phyloP scores from a whole-genome alignment of 192 early-diverging fungal genomes.

The Backusella tuberculispora region DNA sequence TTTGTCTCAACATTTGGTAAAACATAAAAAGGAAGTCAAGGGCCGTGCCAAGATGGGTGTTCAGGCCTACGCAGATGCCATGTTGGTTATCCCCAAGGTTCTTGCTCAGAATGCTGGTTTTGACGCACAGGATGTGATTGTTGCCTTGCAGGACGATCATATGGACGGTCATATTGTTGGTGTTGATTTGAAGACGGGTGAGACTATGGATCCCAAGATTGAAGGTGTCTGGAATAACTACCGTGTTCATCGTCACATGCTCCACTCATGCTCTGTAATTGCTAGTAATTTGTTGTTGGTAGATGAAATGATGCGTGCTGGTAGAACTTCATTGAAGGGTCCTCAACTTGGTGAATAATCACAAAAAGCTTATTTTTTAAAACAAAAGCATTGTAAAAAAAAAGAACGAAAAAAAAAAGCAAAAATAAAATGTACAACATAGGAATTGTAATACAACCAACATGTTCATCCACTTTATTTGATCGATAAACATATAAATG shows the following conservation, averaged over 20 bases:
- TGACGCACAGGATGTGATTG: conserved; percentile 95
- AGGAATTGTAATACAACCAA: neutral
- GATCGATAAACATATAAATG: neutral
- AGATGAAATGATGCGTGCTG: conserved; percentile 94
- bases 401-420: neutral
- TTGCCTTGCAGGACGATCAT: conserved; percentile 90
- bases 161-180: conserved; percentile 91
- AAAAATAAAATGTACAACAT: neutral
- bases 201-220: conserved; percentile 86
- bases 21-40: conserved; percentile 89
- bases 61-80: conserved; percentile 94
- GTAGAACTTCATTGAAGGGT: conserved; percentile 46
- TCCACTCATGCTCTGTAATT: conserved; percentile 97
- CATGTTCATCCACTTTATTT: neutral
- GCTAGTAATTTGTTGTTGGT: conserved; percentile 96
- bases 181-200: conserved; percentile 92
- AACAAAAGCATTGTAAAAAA: neutral
- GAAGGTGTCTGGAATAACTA: conserved; percentile 99
- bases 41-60: conserved; percentile 96
- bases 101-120: conserved; percentile 95
- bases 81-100: conserved; percentile 96
- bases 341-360: conserved; percentile 38
- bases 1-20: conserved; percentile 76
- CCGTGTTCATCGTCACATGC: conserved; percentile 93
- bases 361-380: neutral